Evolutionary conservation across 208 protist genomes (phyloP).

Genomic region (Crithidia expoeki): DNA sequence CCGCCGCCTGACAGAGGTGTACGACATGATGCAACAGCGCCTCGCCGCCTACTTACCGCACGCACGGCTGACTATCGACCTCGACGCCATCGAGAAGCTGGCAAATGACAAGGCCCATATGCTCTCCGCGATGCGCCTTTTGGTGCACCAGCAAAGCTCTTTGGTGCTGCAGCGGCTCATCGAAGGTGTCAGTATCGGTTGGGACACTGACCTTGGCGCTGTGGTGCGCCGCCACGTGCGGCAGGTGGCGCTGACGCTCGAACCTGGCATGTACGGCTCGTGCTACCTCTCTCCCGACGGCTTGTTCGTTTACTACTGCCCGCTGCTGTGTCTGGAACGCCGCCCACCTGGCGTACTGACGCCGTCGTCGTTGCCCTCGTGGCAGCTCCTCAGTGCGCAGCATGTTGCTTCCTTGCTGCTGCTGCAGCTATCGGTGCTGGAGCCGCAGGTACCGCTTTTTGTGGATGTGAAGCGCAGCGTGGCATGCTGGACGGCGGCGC

Average conservation of each 20-base stretch:
- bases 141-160: conserved; percentile 62
- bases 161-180: conserved; percentile 79
- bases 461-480: conserved; percentile 50
- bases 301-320: conserved; percentile 71
- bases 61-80: conserved; percentile 53
- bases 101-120: conserved; percentile 48
- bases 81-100: conserved; percentile 35
- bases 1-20: conserved; percentile 44
- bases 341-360: conserved; percentile 22
- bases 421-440: conserved; percentile 57
- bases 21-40: conserved; percentile 46
- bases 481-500: conserved; percentile 63
- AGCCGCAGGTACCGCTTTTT: conserved; percentile 38
- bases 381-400: conserved; percentile 71
- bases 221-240: conserved; percentile 60
- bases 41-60: conserved; percentile 57
- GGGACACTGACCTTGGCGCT: conserved; percentile 74
- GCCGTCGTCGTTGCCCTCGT: conserved; percentile 42
- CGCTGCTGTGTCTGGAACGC: conserved; percentile 66
- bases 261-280: conserved; percentile 46
- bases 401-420: conserved; percentile 73
- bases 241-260: conserved; percentile 58
- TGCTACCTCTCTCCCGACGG: conserved; percentile 51
- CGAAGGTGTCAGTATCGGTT: conserved; percentile 72
- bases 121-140: conserved; percentile 63